Conservation (phyloP, 2,329 filamentous ascomycete genomes). For the Phyllosticta citrichinensis region DNA sequence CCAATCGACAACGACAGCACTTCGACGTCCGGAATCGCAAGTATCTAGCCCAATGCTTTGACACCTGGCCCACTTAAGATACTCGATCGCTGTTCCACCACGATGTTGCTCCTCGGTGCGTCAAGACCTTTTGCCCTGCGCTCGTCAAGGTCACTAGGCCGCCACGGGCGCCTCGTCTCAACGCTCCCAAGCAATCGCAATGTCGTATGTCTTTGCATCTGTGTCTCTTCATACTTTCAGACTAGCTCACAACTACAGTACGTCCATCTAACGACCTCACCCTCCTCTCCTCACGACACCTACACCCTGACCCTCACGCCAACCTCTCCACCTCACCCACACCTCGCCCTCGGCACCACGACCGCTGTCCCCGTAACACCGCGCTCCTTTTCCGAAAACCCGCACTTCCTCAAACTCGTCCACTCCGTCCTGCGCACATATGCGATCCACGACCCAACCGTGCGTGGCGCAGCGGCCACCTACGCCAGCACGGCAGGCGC, state of each 20-base stretch:
- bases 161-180: constrained; percentile 17
- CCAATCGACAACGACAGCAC: neutral
- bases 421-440: constrained; percentile 46
- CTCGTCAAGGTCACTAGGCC: neutral
- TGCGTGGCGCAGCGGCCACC: constrained; percentile 48
- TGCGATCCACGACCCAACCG: constrained; percentile 45
- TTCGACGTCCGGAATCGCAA: neutral
- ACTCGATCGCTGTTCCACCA: neutral
- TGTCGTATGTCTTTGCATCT: constrained; percentile 20
- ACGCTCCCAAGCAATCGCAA: constrained; percentile 36
- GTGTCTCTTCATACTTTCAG: neutral
- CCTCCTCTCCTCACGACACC: constrained; percentile 29
- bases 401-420: constrained; percentile 40
- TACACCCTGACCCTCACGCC: constrained; percentile 48
- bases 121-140: constrained; percentile 1
- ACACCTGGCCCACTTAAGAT: neutral
- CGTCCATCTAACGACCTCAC: constrained; percentile 30
- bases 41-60: neutral
- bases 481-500: constrained; percentile 50
- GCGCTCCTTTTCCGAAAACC: neutral
- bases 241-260: neutral
- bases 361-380: constrained; percentile 11
- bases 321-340: constrained; percentile 41
- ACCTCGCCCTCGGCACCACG: constrained; percentile 46
- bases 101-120: constrained; percentile 3